A percentile compares a stretch with the other conserved stretches of the same genome.
These are phyloP conservation scores for Paracoccidioides brasiliensis DNA, from an alignment of 2,329 filamentous ascomycete species.

Conservation along the genomic window DNA sequence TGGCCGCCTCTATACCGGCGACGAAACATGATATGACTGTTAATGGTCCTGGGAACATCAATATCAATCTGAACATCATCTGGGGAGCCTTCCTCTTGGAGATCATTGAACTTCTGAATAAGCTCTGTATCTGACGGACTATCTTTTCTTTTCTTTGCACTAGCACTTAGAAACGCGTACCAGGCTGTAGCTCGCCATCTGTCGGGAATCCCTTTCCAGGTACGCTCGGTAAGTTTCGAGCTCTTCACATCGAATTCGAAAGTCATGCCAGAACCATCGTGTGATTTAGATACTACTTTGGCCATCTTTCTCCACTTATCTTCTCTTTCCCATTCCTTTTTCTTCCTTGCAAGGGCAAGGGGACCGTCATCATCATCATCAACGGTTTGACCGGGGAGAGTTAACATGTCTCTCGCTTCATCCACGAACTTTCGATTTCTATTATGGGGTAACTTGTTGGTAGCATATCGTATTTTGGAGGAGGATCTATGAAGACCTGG, in stretches of 20 bases:
- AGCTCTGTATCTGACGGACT: constrained; percentile 58
- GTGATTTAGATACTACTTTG: constrained; percentile 31
- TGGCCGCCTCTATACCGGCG: constrained; percentile 84
- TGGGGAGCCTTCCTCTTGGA: constrained; percentile 61
- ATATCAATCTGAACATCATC: constrained; percentile 97
- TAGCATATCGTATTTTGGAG: constrained; percentile 38
- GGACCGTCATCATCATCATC: constrained; percentile 38
- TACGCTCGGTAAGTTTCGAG: constrained; percentile 76
- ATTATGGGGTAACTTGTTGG: constrained; percentile 42
- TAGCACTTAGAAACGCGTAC: constrained; percentile 79
- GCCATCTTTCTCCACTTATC: constrained; percentile 60
- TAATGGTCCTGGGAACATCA: constrained; percentile 90
- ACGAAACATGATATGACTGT: constrained; percentile 93
- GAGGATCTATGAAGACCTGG: constrained; percentile 28
- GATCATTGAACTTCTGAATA: constrained; percentile 55
- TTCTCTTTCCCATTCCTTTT: constrained; percentile 48
- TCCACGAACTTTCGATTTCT: constrained; percentile 29
- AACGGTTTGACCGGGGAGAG: constrained; percentile 40
- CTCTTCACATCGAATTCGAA: constrained; percentile 72
- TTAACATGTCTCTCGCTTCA: constrained; percentile 53
- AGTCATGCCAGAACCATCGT: constrained; percentile 46
- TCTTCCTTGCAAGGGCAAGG: constrained; percentile 37
- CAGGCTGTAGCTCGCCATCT: constrained; percentile 87
- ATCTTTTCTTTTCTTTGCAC: constrained; percentile 52
- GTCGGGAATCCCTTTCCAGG: constrained; percentile 97